Evolutionary conservation across 1,284 basidiomycete genomes (phyloP).

Genomic region (Cutaneotrichosporon cavernicola): DNA sequence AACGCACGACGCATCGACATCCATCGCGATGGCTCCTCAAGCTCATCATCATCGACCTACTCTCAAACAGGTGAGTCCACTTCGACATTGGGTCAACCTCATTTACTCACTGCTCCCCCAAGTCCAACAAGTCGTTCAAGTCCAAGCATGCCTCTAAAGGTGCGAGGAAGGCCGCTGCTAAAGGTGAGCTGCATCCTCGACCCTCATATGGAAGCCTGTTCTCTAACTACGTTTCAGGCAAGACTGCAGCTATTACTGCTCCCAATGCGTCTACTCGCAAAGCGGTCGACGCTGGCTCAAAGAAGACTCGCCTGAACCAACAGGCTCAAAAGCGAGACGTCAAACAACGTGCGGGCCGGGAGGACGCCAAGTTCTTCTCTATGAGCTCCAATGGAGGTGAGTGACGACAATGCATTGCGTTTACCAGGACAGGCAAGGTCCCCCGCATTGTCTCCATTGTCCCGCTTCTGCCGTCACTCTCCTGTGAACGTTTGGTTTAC

Average conservation of each 20-base stretch:
- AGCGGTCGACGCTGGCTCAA: slow-evolving; percentile 37
- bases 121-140: slow-evolving; percentile 88
- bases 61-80: slow-evolving; percentile 69
- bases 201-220: not conserved
- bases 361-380: slow-evolving; percentile 52
- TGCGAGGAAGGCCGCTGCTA: slow-evolving; percentile 73
- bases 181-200: slow-evolving; percentile 59
- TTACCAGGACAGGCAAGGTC: slow-evolving; percentile 41
- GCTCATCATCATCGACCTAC: slow-evolving; percentile 71
- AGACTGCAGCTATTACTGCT: slow-evolving; percentile 54
- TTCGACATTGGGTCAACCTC: not conserved
- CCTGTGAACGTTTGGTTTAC: slow-evolving; percentile 69
- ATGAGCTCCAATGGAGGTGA: slow-evolving; percentile 50
- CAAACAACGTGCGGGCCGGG: slow-evolving; percentile 67
- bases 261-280: slow-evolving; percentile 25
- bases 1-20: not conserved
- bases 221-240: slow-evolving; percentile 58
- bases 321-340: slow-evolving; percentile 54
- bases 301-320: slow-evolving; percentile 47
- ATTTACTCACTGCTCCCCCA: not conserved
- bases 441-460: slow-evolving; percentile 55
- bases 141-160: slow-evolving; percentile 81
- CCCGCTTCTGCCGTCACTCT: slow-evolving; percentile 50
- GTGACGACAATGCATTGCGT: not conserved
- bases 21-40: slow-evolving; percentile 27